A percentile compares a stretch with the other conserved stretches of the same genome.
Evolutionary conservation across 2,329 filamentous ascomycete genomes (phyloP).

Genomic region (Colletotrichum aenigma): DNA sequence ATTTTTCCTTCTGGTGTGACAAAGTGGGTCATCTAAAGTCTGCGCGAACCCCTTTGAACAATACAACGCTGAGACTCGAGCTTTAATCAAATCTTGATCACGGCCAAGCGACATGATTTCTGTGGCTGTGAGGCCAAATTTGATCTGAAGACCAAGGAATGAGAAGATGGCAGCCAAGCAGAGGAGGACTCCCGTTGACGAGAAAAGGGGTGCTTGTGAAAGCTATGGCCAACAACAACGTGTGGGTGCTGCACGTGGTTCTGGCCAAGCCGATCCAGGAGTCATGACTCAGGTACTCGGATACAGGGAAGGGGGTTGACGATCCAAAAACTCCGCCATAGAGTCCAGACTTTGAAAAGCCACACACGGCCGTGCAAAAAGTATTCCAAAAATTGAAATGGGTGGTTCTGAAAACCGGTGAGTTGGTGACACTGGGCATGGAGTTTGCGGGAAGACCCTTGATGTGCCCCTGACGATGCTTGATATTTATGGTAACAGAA

Average conservation of each 20-base stretch:
- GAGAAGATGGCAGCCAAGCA: not conserved
- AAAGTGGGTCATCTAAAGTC: not conserved
- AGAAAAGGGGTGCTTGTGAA: not conserved
- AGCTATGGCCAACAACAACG: not conserved
- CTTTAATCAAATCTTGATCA: not conserved
- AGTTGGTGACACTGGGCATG: not conserved
- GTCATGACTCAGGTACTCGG: not conserved
- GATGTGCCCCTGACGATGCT: not conserved
- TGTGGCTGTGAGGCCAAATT: not conserved
- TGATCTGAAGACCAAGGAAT: not conserved
- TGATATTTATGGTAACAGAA: conserved; percentile 1
- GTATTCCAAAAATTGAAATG: not conserved
- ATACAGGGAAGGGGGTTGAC: not conserved
- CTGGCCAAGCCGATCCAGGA: not conserved
- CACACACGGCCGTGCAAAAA: not conserved
- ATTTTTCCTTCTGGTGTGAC: not conserved
- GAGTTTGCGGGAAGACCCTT: not conserved
- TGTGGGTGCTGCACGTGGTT: not conserved
- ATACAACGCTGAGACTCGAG: not conserved
- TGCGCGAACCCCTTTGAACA: not conserved
- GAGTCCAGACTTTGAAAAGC: not conserved
- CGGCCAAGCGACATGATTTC: not conserved
- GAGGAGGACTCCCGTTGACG: not conserved
- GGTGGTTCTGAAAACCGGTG: not conserved
- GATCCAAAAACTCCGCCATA: not conserved